Conservation (phyloP, 129 eudicot genomes). For the Saposhnikovia divaricata region DNA sequence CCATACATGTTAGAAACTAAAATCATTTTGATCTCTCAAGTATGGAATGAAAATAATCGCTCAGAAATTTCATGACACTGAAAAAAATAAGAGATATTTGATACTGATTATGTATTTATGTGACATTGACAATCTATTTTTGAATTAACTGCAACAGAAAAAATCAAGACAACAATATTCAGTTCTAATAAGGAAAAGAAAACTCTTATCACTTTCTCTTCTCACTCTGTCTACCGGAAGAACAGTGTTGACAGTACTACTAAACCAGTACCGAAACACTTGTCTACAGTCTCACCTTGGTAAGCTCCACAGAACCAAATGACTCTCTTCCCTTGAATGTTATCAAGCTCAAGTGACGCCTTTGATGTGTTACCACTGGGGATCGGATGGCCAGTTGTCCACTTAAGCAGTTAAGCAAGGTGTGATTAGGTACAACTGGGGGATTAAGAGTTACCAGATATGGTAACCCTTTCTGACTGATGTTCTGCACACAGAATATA, state of each 20-base stretch:
- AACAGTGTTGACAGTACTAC: neutral
- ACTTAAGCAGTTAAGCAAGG: slow-evolving; percentile 61
- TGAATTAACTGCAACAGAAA: neutral
- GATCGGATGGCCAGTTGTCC: slow-evolving; percentile 89
- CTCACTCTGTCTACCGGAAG: neutral
- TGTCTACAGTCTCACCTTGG: slow-evolving; percentile 45
- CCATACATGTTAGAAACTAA: neutral
- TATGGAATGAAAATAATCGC: neutral
- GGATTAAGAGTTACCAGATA: slow-evolving; percentile 84
- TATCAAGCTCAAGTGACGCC: slow-evolving; percentile 58
- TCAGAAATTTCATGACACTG: too few relatives aligned
- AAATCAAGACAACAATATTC: neutral
- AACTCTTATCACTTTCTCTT: neutral
- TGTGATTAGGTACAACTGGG: slow-evolving; percentile 44
- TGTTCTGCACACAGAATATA: slow-evolving; percentile 45
- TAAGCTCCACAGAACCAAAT: slow-evolving; percentile 99
- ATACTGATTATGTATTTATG: too few relatives aligned
- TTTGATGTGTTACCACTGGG: slow-evolving; percentile 87
- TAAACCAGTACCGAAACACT: neutral
- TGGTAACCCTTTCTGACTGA: slow-evolving; percentile 48
- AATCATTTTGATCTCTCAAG: neutral
- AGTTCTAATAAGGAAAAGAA: neutral
- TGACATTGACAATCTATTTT: neutral
- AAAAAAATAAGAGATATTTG: too few relatives aligned
- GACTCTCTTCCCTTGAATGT: slow-evolving; percentile 87